These are phyloP conservation scores for Mycogone perniciosa DNA, from an alignment of 2,329 filamentous ascomycete genomes.

Conservation along the genomic window DNA sequence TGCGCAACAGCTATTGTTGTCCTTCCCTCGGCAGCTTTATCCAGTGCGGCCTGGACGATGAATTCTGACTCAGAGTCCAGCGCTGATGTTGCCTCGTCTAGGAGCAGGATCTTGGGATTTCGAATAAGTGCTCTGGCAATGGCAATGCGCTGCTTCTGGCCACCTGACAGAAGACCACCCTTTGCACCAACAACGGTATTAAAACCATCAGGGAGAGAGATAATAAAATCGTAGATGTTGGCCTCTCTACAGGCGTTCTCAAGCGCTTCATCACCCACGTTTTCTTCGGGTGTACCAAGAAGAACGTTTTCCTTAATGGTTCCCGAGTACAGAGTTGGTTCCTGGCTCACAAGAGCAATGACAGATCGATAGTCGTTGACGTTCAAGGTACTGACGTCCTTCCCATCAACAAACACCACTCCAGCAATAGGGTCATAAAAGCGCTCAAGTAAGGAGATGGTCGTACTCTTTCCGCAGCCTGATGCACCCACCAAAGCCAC, in stretches of 20 bases:
- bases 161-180: slow-evolving; percentile 76
- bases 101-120: slow-evolving; percentile 76
- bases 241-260: slow-evolving; percentile 78
- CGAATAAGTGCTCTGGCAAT: slow-evolving; percentile 87
- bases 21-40: slow-evolving; percentile 73
- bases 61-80: slow-evolving; percentile 72
- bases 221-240: slow-evolving; percentile 89
- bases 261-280: slow-evolving; percentile 65
- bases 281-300: slow-evolving; percentile 61
- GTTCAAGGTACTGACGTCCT: slow-evolving; percentile 73
- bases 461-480: slow-evolving; percentile 69
- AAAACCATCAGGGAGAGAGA: slow-evolving; percentile 82
- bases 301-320: slow-evolving; percentile 86
- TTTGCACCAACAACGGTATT: slow-evolving; percentile 81
- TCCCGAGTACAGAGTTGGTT: slow-evolving; percentile 89
- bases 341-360: slow-evolving; percentile 85
- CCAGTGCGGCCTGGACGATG: slow-evolving; percentile 74
- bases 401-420: slow-evolving; percentile 75
- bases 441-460: slow-evolving; percentile 83
- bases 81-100: slow-evolving; percentile 75
- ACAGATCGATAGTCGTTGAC: slow-evolving; percentile 78
- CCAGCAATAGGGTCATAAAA: slow-evolving; percentile 88
- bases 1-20: slow-evolving; percentile 95
- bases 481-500: slow-evolving; percentile 3
- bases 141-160: slow-evolving; percentile 90